phyloP scores from a whole-genome alignment of 805 yeast genomes.

The Blastobotrys attinorum region DNA sequence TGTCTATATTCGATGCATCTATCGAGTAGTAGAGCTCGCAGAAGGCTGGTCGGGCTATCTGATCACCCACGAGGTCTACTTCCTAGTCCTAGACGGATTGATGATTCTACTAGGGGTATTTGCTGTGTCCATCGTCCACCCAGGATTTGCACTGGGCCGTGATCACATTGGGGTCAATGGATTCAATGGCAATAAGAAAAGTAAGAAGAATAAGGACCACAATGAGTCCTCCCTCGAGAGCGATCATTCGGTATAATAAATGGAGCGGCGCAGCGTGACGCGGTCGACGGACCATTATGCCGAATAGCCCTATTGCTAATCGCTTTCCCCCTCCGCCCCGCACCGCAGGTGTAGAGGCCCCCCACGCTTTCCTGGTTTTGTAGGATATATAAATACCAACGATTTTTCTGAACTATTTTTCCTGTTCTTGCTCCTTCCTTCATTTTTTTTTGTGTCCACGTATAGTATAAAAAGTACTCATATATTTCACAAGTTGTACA shows the following conservation, averaged over 20 bases:
- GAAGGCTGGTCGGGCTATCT: constrained; percentile 67
- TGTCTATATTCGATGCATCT: constrained; percentile 43
- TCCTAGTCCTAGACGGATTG: constrained; percentile 53
- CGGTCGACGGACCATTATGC: no score
- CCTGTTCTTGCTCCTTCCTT: not conserved
- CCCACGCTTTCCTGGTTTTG: constrained; percentile 1
- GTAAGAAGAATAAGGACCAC: not conserved
- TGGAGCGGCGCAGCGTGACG: no score
- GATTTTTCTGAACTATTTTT: not conserved
- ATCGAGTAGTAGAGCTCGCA: constrained; percentile 64
- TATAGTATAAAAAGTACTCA: not conserved
- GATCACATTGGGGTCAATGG: constrained; percentile 21
- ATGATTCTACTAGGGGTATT: constrained; percentile 48
- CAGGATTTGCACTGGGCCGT: constrained; percentile 49
- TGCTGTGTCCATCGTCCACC: constrained; percentile 49
- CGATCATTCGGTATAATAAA: no score
- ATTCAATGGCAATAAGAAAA: constrained; percentile 10
- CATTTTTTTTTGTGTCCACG: not conserved
- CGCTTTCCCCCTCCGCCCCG: not conserved
- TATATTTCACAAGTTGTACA: not conserved
- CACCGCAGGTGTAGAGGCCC: not conserved
- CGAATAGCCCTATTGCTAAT: no score
- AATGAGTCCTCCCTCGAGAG: no score
- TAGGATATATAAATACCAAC: not conserved
- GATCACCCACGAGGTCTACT: constrained; percentile 51